Percentiles rank a stretch among this genome's conserved stretches.
phyloP scores from a whole-genome alignment of 225 moss, liverwort and hornwort species.

The Neckera pumila region DNA sequence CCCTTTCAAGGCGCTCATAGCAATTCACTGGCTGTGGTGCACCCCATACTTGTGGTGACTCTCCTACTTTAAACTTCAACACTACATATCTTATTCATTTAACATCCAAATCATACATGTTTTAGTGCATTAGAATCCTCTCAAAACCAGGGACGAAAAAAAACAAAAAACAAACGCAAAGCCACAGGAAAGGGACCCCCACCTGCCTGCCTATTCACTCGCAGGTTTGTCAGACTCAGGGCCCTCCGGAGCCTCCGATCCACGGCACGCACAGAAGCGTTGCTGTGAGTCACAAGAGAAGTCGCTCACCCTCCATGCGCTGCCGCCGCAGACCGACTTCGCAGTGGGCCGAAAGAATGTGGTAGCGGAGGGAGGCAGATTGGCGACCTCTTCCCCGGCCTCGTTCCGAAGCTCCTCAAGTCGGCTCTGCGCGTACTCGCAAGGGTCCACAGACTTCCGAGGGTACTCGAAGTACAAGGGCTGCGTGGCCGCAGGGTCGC shows the following conservation, averaged over 20 bases:
- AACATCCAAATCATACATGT: background rate
- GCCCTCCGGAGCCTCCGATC: background rate
- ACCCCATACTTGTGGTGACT: background rate
- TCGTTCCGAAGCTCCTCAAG: slow-evolving; percentile 13
- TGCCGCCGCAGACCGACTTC: background rate
- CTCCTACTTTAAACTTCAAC: background rate
- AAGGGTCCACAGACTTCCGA: slow-evolving; percentile 20
- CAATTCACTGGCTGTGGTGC: background rate
- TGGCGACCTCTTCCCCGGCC: background rate
- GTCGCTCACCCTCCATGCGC: background rate
- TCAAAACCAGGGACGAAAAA: background rate
- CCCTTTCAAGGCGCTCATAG: background rate
- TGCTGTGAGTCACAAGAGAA: background rate
- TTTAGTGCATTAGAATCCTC: background rate
- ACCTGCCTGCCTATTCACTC: background rate
- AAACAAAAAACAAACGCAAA: background rate
- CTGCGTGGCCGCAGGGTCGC: slow-evolving; percentile 22
- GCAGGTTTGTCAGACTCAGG: background rate
- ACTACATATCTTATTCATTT: background rate
- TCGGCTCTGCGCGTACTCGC: slow-evolving; percentile 12
- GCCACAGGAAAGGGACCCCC: background rate
- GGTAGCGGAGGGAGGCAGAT: background rate
- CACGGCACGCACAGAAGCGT: background rate
- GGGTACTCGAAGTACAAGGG: slow-evolving; percentile 40
- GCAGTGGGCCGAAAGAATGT: background rate